Evolutionary conservation across 768 basidiomycete species (phyloP).

Genomic region (Ramaria sp.): DNA sequence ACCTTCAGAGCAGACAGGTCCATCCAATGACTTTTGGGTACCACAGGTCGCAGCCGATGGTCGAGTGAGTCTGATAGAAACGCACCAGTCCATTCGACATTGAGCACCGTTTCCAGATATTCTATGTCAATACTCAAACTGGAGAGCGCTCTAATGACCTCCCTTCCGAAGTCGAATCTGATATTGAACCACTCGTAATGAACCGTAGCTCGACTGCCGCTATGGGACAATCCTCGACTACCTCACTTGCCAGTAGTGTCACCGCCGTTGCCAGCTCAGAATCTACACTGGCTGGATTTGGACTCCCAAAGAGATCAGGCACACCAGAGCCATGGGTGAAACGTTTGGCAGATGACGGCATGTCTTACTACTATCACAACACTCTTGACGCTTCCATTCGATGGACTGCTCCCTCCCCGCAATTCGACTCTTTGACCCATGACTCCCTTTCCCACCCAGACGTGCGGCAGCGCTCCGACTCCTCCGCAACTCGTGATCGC

Average conservation of each 20-base stretch:
- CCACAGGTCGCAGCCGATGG: slow-evolving; percentile 30
- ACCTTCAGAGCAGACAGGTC: slow-evolving; percentile 2
- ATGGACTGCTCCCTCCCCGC: slow-evolving; percentile 42
- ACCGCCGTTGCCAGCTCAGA: slow-evolving; percentile 27
- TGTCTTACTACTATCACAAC: slow-evolving; percentile 73
- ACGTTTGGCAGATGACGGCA: slow-evolving; percentile 71
- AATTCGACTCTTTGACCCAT: neutral
- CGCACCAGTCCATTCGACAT: neutral
- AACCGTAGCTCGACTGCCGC: slow-evolving; percentile 12
- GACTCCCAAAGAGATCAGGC: slow-evolving; percentile 42
- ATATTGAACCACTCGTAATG: slow-evolving; percentile 7
- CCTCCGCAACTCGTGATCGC: slow-evolving; percentile 26
- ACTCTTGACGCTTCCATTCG: slow-evolving; percentile 52
- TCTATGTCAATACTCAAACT: slow-evolving; percentile 29
- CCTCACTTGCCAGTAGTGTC: slow-evolving; percentile 42
- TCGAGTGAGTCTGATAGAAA: slow-evolving; percentile 21
- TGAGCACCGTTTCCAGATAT: slow-evolving; percentile 24
- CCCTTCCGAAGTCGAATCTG: slow-evolving; percentile 16
- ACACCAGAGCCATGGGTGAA: slow-evolving; percentile 79
- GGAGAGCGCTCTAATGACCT: slow-evolving; percentile 24
- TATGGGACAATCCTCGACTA: slow-evolving; percentile 31
- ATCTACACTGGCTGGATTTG: slow-evolving; percentile 41
- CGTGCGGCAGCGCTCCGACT: slow-evolving; percentile 24
- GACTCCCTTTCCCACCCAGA: slow-evolving; percentile 11
- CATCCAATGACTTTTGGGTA: slow-evolving; percentile 28